Conservation (phyloP, 306 rosid species). For the Quercus parvula region DNA sequence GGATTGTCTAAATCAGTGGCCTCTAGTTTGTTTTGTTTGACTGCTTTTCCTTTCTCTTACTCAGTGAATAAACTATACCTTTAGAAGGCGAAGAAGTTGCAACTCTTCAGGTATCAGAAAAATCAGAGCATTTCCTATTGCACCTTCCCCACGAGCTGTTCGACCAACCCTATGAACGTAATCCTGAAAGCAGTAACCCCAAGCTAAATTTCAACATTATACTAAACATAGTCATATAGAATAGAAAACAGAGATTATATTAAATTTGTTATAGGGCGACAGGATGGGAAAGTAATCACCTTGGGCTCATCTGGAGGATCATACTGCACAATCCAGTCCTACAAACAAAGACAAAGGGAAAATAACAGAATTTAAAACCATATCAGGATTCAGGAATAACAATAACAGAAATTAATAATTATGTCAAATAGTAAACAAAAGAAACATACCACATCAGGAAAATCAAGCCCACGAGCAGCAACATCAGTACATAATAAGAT, state of each 20-base stretch:
- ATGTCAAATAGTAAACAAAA: background rate
- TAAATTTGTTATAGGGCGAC: background rate
- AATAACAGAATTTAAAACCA: background rate
- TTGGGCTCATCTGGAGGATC: slow-evolving; percentile 99
- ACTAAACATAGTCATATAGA: slow-evolving; percentile 3
- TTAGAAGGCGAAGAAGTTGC: background rate
- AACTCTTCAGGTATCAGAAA: slow-evolving; percentile 1
- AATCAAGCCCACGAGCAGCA: slow-evolving; percentile 15
- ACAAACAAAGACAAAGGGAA: slow-evolving; percentile 23
- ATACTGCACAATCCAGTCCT: slow-evolving; percentile 99
- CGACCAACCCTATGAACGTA: slow-evolving; percentile 97
- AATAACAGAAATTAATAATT: no score
- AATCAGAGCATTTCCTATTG: background rate
- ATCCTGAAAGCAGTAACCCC: slow-evolving; percentile 52
- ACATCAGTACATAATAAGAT: slow-evolving; percentile 96
- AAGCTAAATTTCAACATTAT: background rate
- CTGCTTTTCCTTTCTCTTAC: background rate
- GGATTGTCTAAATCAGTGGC: background rate
- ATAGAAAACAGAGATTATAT: background rate
- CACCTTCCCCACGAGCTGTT: slow-evolving; percentile 97
- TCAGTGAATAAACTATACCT: background rate
- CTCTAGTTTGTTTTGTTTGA: background rate
- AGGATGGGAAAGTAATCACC: slow-evolving; percentile 35
- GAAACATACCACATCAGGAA: background rate
- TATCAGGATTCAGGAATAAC: no score